Percentiles rank a stretch among this genome's conserved stretches.
These are phyloP conservation scores for Tephrocybe sp. DNA, from an alignment of 768 basidiomycete species.

Conservation along the genomic window DNA sequence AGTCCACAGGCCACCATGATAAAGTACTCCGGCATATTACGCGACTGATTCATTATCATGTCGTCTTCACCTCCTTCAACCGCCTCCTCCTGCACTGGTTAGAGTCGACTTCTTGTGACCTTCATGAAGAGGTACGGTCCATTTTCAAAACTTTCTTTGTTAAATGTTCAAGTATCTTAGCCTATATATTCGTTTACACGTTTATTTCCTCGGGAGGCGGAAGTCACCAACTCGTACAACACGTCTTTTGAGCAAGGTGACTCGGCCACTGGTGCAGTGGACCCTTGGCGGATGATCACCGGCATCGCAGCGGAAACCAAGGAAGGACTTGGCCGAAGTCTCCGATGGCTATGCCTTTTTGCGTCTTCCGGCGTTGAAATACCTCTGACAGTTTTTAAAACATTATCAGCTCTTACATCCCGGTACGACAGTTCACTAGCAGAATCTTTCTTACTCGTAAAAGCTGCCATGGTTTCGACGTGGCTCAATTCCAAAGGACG, in stretches of 20 bases:
- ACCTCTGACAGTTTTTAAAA: constrained; percentile 48
- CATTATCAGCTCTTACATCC: constrained; percentile 42
- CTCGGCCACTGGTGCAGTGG: constrained; percentile 32
- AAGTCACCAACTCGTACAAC: constrained; percentile 40
- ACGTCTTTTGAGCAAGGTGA: constrained; percentile 30
- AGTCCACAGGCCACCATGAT: constrained; percentile 34
- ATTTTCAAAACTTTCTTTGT: neutral
- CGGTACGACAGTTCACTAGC: constrained; percentile 38
- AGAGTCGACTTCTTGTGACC: constrained; percentile 34
- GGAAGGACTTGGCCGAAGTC: constrained; percentile 43
- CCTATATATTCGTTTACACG: constrained; percentile 53
- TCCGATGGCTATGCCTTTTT: constrained; percentile 63
- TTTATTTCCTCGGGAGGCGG: constrained; percentile 56
- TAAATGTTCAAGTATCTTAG: constrained; percentile 27
- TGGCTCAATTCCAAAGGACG: constrained; percentile 64
- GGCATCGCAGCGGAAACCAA: constrained; percentile 40
- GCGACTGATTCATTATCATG: constrained; percentile 50
- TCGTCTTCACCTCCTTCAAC: constrained; percentile 59
- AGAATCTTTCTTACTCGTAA: constrained; percentile 51
- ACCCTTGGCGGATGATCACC: constrained; percentile 58
- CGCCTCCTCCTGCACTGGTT: constrained; percentile 63
- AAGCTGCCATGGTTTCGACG: constrained; percentile 51
- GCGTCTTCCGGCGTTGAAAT: constrained; percentile 67
- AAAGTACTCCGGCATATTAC: constrained; percentile 50
- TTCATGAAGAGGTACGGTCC: constrained; percentile 44